Evolutionary conservation across 2,329 filamentous ascomycete species (phyloP).

Genomic region (Aspergillus floridensis): DNA sequence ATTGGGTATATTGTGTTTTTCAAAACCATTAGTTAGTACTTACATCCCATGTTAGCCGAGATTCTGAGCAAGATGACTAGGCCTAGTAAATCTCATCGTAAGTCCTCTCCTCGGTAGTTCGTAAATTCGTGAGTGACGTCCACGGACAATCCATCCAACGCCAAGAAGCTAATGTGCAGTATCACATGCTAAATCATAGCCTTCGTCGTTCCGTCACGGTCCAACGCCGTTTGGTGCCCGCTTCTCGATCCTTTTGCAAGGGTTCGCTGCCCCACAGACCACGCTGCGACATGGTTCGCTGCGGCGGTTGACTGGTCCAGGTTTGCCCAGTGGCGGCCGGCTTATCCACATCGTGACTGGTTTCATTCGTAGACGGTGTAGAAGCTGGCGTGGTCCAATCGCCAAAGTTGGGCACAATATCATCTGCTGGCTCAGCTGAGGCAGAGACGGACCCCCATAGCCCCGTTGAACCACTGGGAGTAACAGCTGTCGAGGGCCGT

Average conservation of each 20-base stretch:
- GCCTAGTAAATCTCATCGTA: no score
- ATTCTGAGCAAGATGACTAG: neutral
- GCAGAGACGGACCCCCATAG: slow-evolving; percentile 37
- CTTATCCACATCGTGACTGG: neutral
- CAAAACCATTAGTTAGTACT: neutral
- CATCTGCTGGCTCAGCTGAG: slow-evolving; percentile 26
- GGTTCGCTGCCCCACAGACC: slow-evolving; percentile 40
- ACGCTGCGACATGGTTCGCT: slow-evolving; percentile 32
- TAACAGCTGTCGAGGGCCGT: slow-evolving; percentile 18
- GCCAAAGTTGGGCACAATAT: slow-evolving; percentile 39
- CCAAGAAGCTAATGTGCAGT: neutral
- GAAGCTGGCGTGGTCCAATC: slow-evolving; percentile 23
- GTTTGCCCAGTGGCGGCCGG: slow-evolving; percentile 1
- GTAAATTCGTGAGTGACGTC: neutral
- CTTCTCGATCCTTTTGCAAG: slow-evolving; percentile 29
- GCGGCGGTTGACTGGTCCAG: slow-evolving; percentile 24
- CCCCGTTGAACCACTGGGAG: slow-evolving; percentile 27
- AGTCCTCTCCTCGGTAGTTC: neutral
- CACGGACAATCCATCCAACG: neutral
- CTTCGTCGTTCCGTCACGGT: slow-evolving; percentile 37
- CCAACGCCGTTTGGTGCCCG: slow-evolving; percentile 35
- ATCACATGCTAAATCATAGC: neutral
- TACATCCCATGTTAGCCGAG: neutral
- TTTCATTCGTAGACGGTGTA: neutral
- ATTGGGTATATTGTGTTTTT: neutral